Base-by-base conservation (phyloP, 306 rosid species). In the Nissolia schottii region DNA sequence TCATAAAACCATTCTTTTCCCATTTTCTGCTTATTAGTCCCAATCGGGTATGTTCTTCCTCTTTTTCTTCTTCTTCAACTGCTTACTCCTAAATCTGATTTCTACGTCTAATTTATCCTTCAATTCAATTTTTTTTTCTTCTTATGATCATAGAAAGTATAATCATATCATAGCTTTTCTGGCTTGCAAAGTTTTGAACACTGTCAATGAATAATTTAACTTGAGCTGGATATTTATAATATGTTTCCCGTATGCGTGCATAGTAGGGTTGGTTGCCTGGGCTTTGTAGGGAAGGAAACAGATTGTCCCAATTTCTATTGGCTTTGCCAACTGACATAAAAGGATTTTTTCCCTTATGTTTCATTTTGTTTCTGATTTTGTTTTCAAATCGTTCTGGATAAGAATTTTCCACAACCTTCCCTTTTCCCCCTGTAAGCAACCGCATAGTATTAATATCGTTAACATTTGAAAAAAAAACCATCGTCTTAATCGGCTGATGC, bases 21-120 rank as follows among this genome's bases (percentile, higher is more conserved):
- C 67, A 56, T 73, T 59, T 48, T 79, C 77, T 38, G 20, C 58
- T 77, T 59, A 38, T 8, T 19, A 40, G 31, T 53, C 59, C 37
- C 25, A 66, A 75, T 82, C 84, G 6, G 91, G 96, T 86, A 58
- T n/a, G 77, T 49, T 70, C 67, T 64, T 37, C 25, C 14, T 51
- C 45, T 64, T 56, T 27, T 16, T 31, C 25, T 8, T 43, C 18
- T 8, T 31, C 40, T 80, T 56, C 41, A 7, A 3, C 12, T 49
- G 6, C 53, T 66, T 25, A 1, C 41, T 56, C 7, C 48, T 7
- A 0, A 51, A 59, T 73, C 49, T 5, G 11, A 3, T 64, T 69
- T 55, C 9, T 70, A 60, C 24, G 10, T 11, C 6, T 55, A 22
- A 49, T 28, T 59, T 10, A 12, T 67, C 43, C 54, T 57, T 58